Evolutionary conservation across 179 eudicot genomes (phyloP).

Genomic region (Pouteria campechiana): DNA sequence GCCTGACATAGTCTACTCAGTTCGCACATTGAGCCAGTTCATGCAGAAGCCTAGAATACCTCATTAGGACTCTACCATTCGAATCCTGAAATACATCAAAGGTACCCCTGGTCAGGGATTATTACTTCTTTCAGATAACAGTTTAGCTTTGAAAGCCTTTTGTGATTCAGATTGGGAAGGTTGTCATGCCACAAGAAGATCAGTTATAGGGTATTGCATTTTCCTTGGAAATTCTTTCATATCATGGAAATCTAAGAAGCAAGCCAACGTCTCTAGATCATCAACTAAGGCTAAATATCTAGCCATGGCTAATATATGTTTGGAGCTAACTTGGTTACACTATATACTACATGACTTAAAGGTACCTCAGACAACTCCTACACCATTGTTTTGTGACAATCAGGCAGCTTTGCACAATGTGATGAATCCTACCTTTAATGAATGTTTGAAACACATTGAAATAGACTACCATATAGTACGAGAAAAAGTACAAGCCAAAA

Average conservation of each 20-base stretch:
- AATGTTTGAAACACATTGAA: not conserved
- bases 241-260: conserved; percentile 3
- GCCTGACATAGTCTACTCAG: not conserved
- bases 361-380: too few relatives aligned
- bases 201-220: not conserved
- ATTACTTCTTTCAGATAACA: too few relatives aligned
- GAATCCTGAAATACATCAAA: not conserved
- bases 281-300: not conserved
- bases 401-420: not conserved
- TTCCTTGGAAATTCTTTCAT: not conserved
- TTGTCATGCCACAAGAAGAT: not conserved
- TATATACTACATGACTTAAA: not conserved
- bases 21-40: not conserved
- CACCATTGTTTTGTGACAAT: not conserved
- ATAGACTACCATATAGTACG: too few relatives aligned
- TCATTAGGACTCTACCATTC: not conserved
- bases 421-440: not conserved
- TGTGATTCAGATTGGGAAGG: conserved; percentile 2
- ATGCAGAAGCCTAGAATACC: not conserved
- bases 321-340: not conserved
- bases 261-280: not conserved
- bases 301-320: not conserved
- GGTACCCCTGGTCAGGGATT: not conserved
- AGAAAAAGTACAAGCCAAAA: too few relatives aligned
- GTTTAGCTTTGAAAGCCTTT: too few relatives aligned